Base-by-base conservation (phyloP, 2,329 filamentous ascomycete genomes). In the Arachnomyces sp. region DNA sequence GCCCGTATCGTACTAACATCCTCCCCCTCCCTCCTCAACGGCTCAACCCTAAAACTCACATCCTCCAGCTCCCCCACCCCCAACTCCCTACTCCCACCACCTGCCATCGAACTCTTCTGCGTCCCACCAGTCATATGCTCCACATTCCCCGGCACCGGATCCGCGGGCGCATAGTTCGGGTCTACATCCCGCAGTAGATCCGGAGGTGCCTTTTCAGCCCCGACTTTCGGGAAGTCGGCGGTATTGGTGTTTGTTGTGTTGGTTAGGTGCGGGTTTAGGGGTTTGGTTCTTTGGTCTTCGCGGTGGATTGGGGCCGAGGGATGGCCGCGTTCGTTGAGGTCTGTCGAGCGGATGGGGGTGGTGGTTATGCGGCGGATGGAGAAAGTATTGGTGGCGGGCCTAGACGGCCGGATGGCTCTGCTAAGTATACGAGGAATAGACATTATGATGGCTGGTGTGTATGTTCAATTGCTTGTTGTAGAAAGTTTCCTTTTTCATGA, bases 41-140 rank as follows among this genome's bases (percentile, higher is more conserved):
- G 92, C 72, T 94, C 86, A 55, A 96, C 81, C 61, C 79, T 84
- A 68, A 96, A 94, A 43, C 77, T 76, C 47, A 82, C 84, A 50
- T 87, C 87, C 60, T 93, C 80, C 56, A 95, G 79, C 71, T 95
- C 87, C 57, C 87, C 88, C 54, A 92, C 84, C 33, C 71, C 79
- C 45, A 94, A 74, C 52, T 94, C 86, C 44, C 72, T 64, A 56
- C 76, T 76, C 49, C 54, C 4, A 34, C 4, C 14, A 15, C 5
- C 12, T 32, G 31, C 31, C 13, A 32, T 12, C 8, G 32, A 34
- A 9, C 18, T 20, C 13, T 17, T 11, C 17, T 42, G 30, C 7
- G 28, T 76, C 34, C 76, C 77, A 20, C 79, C 79, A 0, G 77
- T 82, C 73, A 81, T 80, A 45, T 73, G 68, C 56, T 81, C 72